Evolutionary conservation across 352 stramenopile genomes (phyloP), one percentile per base, ranked within the genome.

Genomic region (Phytophthora syringae): DNA sequence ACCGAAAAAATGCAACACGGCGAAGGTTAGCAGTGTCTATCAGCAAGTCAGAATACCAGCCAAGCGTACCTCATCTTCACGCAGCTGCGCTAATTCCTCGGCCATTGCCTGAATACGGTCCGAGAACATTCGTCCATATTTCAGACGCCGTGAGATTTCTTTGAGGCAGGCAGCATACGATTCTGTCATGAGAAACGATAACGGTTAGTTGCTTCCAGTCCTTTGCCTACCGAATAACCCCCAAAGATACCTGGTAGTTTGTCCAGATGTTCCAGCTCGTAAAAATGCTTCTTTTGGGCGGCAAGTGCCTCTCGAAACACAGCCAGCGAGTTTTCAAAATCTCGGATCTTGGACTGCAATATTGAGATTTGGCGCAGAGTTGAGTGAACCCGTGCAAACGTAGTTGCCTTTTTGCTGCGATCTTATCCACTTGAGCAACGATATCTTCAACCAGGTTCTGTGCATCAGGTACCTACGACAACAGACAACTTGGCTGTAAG

Each of bases 321-420:
- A 7, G 77, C 73, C 36, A 96, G 37, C n/a, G 84, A 93, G 53
- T 90, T 91, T 50, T 95, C 88, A 76, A 96, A 96, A 67, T 95
- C 88, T n/a, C 87, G 83, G 52, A 96, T 96, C 55, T 91, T 89
- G 5, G 86, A 94, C 68, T 96, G 88, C n/a, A 73, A 77, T 0
- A 81, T 67, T 1, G 88, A 94, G 36, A 96, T 90, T 63, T 86
- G 79, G 11, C 83, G 80, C 55, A 96, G 32, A 42, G 78, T 84
- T 13, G 64, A 68, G 55, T 90, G 80, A 16, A 96, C 85, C 9
- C 74, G 66, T 25, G 62, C 62, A 61, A 84, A 89, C n/a, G 84
- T 79, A 21, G 71, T 72, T 0, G 63, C 20, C 51, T 94, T 94
- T 73, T 70, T 13, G 70, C 58, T 43, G 84, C 86, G 42, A 94